Evolutionary conservation across 2,329 filamentous ascomycete species (phyloP).

Genomic region (Pleomassaria siparia): DNA sequence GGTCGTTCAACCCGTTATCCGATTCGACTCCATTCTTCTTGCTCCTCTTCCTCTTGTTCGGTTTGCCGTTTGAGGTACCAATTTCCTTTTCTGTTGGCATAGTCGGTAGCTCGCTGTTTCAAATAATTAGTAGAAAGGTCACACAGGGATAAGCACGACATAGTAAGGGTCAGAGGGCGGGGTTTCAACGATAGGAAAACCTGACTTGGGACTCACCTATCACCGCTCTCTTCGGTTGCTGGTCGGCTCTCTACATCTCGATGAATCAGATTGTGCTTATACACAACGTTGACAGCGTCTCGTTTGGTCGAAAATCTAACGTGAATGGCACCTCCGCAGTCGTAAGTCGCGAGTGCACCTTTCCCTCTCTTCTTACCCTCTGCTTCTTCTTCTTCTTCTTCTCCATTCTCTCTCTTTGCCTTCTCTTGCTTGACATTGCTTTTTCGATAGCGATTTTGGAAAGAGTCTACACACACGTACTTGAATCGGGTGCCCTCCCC

Average conservation of each 20-base stretch:
- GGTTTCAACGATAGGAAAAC: not conserved
- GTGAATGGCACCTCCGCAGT: slow-evolving; percentile 38
- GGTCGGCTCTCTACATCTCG: slow-evolving; percentile 20
- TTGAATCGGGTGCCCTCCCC: slow-evolving; percentile 34
- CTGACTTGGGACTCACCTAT: slow-evolving; percentile 20
- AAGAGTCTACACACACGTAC: slow-evolving; percentile 38
- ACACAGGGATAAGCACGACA: too few relatives aligned
- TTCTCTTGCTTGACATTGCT: slow-evolving; percentile 25
- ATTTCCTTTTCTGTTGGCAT: too few relatives aligned
- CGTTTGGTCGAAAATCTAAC: slow-evolving; percentile 40
- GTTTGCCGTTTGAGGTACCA: not conserved
- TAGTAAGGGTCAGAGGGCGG: not conserved
- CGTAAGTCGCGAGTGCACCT: slow-evolving; percentile 24
- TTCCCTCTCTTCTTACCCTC: too few relatives aligned
- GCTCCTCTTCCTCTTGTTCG: slow-evolving; percentile 20
- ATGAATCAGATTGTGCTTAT: slow-evolving; percentile 41
- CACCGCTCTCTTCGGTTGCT: slow-evolving; percentile 3
- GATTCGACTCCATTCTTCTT: slow-evolving; percentile 17
- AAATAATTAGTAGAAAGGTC: not conserved
- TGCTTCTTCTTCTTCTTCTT: slow-evolving; percentile 7
- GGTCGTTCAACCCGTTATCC: slow-evolving; percentile 12
- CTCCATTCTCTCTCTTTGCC: slow-evolving; percentile 7
- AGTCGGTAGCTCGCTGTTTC: too few relatives aligned
- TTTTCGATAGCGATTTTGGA: slow-evolving; percentile 32
- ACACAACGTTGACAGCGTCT: slow-evolving; percentile 38